Evolutionary conservation across 202 grass and related monocot species (phyloP).

Genomic region (Panicum hallii): DNA sequence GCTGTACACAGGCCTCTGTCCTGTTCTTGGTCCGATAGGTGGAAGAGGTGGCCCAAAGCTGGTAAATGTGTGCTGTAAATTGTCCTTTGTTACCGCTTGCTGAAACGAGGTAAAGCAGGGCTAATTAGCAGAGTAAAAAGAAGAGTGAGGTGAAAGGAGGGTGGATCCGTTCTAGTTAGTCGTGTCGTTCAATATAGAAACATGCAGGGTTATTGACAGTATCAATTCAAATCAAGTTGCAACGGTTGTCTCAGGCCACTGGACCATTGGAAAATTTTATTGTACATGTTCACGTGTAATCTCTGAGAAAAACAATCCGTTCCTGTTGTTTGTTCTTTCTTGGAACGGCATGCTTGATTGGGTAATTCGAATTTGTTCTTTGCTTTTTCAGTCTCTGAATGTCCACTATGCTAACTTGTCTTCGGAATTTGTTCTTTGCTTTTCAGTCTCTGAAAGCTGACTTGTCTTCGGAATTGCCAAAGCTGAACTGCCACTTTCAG

Average conservation of each 20-base stretch:
- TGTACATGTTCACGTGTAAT: slow-evolving; percentile 21
- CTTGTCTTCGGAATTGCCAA: slow-evolving; percentile 32
- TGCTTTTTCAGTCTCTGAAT: neutral
- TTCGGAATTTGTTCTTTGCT: neutral
- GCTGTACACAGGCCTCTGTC: slow-evolving; percentile 15
- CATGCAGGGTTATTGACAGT: neutral
- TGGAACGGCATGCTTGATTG: neutral
- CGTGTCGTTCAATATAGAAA: slow-evolving; percentile 11
- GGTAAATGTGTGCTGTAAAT: slow-evolving; percentile 4
- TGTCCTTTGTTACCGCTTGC: slow-evolving; percentile 5
- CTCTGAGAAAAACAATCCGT: neutral
- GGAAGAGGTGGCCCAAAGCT: neutral
- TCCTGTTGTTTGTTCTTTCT: slow-evolving; percentile 3
- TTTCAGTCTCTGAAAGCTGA: slow-evolving; percentile 26
- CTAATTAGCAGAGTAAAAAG: neutral
- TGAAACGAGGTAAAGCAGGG: neutral
- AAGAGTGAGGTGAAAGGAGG: neutral
- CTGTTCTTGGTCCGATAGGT: neutral
- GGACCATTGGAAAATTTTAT: slow-evolving; percentile 30
- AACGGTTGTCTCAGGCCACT: slow-evolving; percentile 40
- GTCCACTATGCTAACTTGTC: slow-evolving; percentile 19
- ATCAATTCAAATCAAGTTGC: slow-evolving; percentile 47
- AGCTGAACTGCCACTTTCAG: slow-evolving; percentile 39
- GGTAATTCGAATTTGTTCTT: slow-evolving; percentile 23
- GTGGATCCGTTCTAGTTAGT: slow-evolving; percentile 40